phyloP scores from a whole-genome alignment of 177 flowering plant species.

The Vitis hybrid region DNA sequence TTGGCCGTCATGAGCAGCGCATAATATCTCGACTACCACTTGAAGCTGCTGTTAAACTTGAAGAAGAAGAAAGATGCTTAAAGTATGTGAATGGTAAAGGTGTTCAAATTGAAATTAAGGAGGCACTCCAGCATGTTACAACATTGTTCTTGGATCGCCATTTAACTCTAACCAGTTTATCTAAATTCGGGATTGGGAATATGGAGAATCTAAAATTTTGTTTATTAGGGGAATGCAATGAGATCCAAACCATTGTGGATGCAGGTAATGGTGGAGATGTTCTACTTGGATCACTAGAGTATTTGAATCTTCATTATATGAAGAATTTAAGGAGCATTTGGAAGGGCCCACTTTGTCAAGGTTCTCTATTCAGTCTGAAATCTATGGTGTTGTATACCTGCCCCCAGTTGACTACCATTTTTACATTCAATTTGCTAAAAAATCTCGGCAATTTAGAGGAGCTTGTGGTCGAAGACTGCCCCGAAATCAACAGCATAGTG shows the following conservation, averaged over 20 bases:
- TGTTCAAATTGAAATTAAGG: too few relatives aligned
- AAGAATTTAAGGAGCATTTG: constrained; percentile 6
- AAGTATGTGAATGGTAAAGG: too few relatives aligned
- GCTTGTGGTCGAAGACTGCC: constrained; percentile 10
- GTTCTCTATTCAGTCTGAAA: background rate
- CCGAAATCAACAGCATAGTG: background rate
- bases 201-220: background rate
- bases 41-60: background rate
- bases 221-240: constrained; percentile 9
- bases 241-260: background rate
- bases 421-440: background rate
- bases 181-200: background rate
- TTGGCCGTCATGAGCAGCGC: background rate
- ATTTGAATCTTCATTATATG: constrained; percentile 3
- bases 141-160: constrained; percentile 10
- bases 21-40: background rate
- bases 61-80: too few relatives aligned
- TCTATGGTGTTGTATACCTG: background rate
- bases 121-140: background rate
- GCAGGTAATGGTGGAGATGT: background rate
- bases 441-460: constrained; percentile 7
- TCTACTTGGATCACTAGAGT: background rate
- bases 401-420: constrained; percentile 3
- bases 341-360: background rate
- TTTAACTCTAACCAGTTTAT: constrained; percentile 2